Conservation (phyloP, 345 rosid species). For the Trapa incisa region DNA sequence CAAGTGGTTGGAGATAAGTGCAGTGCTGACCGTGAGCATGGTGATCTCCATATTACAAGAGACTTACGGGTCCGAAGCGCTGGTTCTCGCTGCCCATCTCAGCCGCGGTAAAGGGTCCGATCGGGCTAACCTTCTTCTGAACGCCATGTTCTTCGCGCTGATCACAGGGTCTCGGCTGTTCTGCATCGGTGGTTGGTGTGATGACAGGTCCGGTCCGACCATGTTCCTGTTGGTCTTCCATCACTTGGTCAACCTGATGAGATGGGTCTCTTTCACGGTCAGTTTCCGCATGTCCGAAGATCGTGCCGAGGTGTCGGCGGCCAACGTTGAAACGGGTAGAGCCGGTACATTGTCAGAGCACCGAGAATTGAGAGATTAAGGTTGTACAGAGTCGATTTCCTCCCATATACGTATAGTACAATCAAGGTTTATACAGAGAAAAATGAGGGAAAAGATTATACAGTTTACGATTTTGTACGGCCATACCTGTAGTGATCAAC, state of each 20-base stretch:
- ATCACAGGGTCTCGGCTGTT: constrained; percentile 12
- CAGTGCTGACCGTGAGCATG: constrained; percentile 9
- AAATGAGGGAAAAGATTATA: too few species aligned
- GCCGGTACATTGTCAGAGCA: too few species aligned
- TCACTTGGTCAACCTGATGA: constrained; percentile 22
- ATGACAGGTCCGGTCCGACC: not conserved
- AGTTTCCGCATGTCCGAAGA: constrained; percentile 25
- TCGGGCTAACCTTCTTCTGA: constrained; percentile 2
- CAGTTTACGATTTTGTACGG: too few species aligned
- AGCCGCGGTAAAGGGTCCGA: constrained; percentile 2
- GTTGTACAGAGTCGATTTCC: too few species aligned
- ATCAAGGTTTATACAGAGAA: too few species aligned
- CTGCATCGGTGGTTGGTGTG: constrained; percentile 1
- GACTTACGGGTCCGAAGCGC: constrained; percentile 9
- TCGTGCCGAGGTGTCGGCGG: constrained; percentile 13
- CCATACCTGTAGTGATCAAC: too few species aligned
- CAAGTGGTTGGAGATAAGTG: constrained; percentile 10
- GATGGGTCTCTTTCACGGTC: constrained; percentile 35
- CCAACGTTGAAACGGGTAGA: constrained; percentile 15
- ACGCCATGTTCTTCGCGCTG: constrained; percentile 15
- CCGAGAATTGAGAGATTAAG: too few species aligned
- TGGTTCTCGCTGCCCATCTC: constrained; percentile 6
- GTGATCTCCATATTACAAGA: constrained; percentile 14
- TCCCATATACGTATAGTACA: too few species aligned
- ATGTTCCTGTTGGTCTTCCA: constrained; percentile 9